A percentile compares a stretch with the other conserved stretches of the same genome.
Evolutionary conservation across 2,329 filamentous ascomycete species (phyloP).

Genomic region (Colletotrichum camelliae): DNA sequence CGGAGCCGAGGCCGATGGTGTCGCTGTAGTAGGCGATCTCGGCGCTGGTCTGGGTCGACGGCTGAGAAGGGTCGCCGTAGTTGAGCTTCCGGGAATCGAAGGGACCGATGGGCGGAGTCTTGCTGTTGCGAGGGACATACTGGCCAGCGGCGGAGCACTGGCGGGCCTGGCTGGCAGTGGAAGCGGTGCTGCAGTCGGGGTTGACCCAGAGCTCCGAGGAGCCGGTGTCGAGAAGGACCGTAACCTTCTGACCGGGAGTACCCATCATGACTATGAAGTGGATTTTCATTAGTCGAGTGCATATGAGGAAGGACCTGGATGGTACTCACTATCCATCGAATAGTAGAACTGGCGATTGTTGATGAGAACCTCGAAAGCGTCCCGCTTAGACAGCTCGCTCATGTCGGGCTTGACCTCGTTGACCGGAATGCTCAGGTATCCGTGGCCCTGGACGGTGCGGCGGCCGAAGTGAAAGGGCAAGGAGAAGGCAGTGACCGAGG

Average conservation of each 20-base stretch:
- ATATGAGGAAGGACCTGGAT: not conserved
- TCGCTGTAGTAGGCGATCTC: constrained; percentile 52
- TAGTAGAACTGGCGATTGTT: constrained; percentile 45
- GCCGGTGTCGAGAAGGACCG: constrained; percentile 56
- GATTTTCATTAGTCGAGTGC: not conserved
- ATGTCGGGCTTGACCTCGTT: constrained; percentile 19
- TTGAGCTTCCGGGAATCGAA: constrained; percentile 41
- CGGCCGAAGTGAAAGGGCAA: constrained; percentile 25
- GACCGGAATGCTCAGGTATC: constrained; percentile 42
- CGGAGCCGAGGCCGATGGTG: constrained; percentile 47
- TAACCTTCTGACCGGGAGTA: constrained; percentile 45
- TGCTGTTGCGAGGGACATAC: constrained; percentile 49
- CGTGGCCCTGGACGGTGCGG: constrained; percentile 35
- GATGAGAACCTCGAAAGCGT: constrained; percentile 34
- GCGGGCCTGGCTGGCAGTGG: constrained; percentile 32
- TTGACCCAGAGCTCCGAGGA: constrained; percentile 63
- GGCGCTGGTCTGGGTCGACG: constrained; percentile 39
- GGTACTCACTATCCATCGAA: constrained; percentile 38
- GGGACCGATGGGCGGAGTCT: constrained; percentile 41
- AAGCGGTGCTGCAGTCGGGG: constrained; percentile 49
- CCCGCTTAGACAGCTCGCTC: not conserved
- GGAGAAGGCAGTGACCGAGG: constrained; percentile 1
- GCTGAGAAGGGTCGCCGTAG: constrained; percentile 44
- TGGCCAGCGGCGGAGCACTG: constrained; percentile 47
- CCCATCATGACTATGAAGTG: constrained; percentile 45